Evolutionary conservation across 805 yeast species (phyloP).

Genomic region (Cyberlindnera euphorbiiphila): DNA sequence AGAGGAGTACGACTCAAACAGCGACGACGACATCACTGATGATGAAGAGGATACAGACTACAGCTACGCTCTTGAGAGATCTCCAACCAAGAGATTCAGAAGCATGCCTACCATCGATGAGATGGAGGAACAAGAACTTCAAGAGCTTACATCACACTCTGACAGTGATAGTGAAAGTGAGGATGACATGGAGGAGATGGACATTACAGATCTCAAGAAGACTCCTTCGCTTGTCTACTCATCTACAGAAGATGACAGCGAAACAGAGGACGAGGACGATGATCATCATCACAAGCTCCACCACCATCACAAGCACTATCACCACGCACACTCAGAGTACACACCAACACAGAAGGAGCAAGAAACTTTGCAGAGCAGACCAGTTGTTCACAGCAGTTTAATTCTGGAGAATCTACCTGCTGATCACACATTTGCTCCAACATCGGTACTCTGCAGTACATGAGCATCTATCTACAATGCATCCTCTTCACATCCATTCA

Average conservation of each 20-base stretch:
- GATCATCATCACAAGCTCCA: background rate
- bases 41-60: conserved; percentile 14
- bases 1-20: too few relatives aligned
- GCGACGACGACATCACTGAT: too few relatives aligned
- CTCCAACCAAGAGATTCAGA: conserved; percentile 15
- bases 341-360: background rate
- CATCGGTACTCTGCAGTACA: background rate
- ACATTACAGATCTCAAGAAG: conserved; percentile 19
- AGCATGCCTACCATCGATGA: conserved; percentile 26
- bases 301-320: too few relatives aligned
- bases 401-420: background rate
- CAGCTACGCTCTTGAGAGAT: conserved; percentile 3
- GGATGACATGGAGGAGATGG: conserved; percentile 21
- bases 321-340: conserved; percentile 2
- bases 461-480: too few relatives aligned
- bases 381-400: background rate
- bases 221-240: conserved; percentile 20
- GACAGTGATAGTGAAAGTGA: conserved; percentile 14
- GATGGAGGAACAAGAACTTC: conserved; percentile 19
- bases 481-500: background rate
- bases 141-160: conserved; percentile 13
- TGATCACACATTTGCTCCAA: background rate
- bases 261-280: conserved; percentile 8
- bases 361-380: background rate
- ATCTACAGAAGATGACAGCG: conserved; percentile 15